These are phyloP conservation scores for Helotiales sp. DNA, from an alignment of 2,329 filamentous ascomycete genomes.

Conservation along the genomic window DNA sequence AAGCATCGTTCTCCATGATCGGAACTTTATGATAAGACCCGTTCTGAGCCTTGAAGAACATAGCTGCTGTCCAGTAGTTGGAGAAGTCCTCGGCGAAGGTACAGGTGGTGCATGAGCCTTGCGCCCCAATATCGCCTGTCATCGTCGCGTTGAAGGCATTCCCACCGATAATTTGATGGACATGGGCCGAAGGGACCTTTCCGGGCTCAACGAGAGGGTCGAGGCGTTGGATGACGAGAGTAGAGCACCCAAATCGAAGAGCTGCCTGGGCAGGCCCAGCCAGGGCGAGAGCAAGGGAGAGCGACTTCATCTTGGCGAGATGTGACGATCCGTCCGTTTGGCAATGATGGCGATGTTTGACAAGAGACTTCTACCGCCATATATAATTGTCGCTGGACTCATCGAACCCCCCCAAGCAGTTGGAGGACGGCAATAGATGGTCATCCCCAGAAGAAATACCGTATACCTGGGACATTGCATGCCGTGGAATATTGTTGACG, in stretches of 20 bases:
- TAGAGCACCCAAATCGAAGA: constrained; percentile 18
- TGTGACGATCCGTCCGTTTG: not conserved
- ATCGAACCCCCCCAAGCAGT: too few species aligned
- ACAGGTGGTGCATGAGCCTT: constrained; percentile 60
- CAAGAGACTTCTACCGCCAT: too few species aligned
- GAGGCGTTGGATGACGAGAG: constrained; percentile 16
- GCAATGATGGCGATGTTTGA: not conserved
- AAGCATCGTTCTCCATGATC: constrained; percentile 29
- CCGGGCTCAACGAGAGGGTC: constrained; percentile 18
- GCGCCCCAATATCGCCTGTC: constrained; percentile 6
- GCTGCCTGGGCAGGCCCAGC: constrained; percentile 10
- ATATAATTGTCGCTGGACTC: too few species aligned
- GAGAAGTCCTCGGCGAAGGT: constrained; percentile 55
- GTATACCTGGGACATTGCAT: too few species aligned
- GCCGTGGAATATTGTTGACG: too few species aligned
- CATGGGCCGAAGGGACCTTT: constrained; percentile 10
- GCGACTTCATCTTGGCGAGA: constrained; percentile 13
- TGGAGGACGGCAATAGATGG: too few species aligned
- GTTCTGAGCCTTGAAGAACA: constrained; percentile 52
- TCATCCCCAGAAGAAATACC: too few species aligned
- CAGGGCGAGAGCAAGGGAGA: constrained; percentile 2
- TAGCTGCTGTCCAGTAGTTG: constrained; percentile 42
- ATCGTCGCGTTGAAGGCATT: constrained; percentile 5
- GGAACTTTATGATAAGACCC: constrained; percentile 51
- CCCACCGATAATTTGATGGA: constrained; percentile 20